Percentiles rank a stretch among this genome's conserved stretches.
phyloP scores from a whole-genome alignment of 108 stramenopile species.

The Skeletonema menzelii region DNA sequence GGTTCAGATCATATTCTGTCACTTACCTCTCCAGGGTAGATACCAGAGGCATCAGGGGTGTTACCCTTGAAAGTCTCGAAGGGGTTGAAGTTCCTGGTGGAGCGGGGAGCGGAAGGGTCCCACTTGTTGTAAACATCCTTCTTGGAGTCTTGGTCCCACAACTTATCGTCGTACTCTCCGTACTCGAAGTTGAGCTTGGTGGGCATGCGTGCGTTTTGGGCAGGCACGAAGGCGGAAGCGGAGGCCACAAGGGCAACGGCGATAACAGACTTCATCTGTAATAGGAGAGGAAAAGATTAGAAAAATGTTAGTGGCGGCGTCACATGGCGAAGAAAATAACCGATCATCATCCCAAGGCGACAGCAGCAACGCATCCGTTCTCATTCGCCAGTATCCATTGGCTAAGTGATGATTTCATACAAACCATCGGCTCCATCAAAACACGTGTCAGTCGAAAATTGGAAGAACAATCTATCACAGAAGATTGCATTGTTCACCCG shows the following conservation, averaged over 20 bases:
- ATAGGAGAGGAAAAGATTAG: neutral
- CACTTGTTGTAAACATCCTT: constrained; percentile 78
- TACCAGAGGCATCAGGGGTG: constrained; percentile 76
- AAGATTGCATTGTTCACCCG: too few relatives aligned
- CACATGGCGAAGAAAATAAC: neutral
- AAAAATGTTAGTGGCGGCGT: neutral
- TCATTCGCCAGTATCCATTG: too few relatives aligned
- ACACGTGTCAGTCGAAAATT: neutral
- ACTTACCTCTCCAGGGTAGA: constrained; percentile 80
- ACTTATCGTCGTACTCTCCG: constrained; percentile 86
- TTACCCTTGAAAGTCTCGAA: constrained; percentile 85
- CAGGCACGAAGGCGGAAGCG: constrained; percentile 48
- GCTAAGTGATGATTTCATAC: too few relatives aligned
- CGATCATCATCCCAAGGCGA: neutral
- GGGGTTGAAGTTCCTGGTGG: constrained; percentile 91
- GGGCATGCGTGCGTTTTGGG: constrained; percentile 39
- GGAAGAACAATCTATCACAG: neutral
- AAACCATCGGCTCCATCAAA: neutral
- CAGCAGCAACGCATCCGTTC: neutral
- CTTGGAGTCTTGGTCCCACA: constrained; percentile 87
- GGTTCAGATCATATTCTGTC: too few relatives aligned
- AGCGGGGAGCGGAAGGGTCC: constrained; percentile 82
- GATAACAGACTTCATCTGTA: constrained; percentile 40
- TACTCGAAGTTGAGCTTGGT: constrained; percentile 57
- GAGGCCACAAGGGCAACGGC: constrained; percentile 50